Percentiles rank a stretch among this genome's conserved stretches.
These are phyloP conservation scores for Blastocystis sp. DNA, from an alignment of 352 stramenopile species.

Conservation along the genomic window DNA sequence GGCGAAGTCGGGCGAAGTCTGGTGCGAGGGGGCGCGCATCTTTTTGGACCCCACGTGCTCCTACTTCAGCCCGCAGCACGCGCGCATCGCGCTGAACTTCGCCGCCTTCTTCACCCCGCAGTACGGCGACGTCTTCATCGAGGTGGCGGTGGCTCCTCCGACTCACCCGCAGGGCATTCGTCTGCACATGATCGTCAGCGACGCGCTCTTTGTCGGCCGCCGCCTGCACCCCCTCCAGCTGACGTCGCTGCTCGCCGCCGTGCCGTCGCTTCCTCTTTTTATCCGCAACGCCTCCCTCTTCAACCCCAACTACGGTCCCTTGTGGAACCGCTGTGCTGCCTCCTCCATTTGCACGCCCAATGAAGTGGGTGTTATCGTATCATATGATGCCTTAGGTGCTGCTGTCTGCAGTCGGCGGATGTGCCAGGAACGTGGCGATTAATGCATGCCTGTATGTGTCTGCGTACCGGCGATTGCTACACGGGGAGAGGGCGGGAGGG, in stretches of 20 bases:
- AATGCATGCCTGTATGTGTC: slow-evolving; percentile 21
- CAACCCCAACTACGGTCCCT: slow-evolving; percentile 40
- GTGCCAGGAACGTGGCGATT: not conserved
- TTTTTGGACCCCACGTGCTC: slow-evolving; percentile 80
- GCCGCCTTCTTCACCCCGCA: slow-evolving; percentile 85
- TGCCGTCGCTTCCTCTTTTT: not conserved
- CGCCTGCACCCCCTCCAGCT: not conserved
- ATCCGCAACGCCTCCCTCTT: slow-evolving; percentile 1
- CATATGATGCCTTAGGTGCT: not conserved
- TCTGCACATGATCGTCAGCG: slow-evolving; percentile 32
- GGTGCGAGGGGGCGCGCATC: slow-evolving; percentile 80
- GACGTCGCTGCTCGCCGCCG: not conserved
- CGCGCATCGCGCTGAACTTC: slow-evolving; percentile 79
- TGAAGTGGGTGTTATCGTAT: not conserved
- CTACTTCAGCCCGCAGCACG: slow-evolving; percentile 78
- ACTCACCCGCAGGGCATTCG: slow-evolving; percentile 16
- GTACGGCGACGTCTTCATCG: slow-evolving; percentile 84
- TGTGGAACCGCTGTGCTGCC: slow-evolving; percentile 34
- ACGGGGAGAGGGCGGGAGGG: not conserved
- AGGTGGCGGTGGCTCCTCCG: slow-evolving; percentile 70
- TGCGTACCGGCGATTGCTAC: slow-evolving; percentile 8
- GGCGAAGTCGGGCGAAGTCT: slow-evolving; percentile 85
- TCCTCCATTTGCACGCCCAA: not conserved
- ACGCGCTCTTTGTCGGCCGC: slow-evolving; percentile 14
- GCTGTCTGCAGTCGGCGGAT: not conserved